These are phyloP conservation scores for Mycena rebaudengoi DNA, from an alignment of 768 basidiomycete species.

Conservation along the genomic window DNA sequence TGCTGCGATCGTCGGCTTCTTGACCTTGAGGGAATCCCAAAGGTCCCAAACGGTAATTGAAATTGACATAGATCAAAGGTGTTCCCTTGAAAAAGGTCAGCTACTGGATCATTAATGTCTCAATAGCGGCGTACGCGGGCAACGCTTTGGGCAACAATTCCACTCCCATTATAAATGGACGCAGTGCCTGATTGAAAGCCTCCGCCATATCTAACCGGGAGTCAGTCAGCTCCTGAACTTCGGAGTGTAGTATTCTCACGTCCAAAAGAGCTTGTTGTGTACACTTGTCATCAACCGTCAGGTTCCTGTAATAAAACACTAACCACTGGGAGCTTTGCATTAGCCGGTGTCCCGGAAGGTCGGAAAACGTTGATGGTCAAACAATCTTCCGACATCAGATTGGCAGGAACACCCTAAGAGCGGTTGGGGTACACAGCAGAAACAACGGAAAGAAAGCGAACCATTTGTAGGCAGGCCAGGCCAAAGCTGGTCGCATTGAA, in stretches of 20 bases:
- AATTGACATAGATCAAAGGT: slow-evolving; percentile 54
- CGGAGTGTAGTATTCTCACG: slow-evolving; percentile 34
- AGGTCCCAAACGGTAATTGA: slow-evolving; percentile 56
- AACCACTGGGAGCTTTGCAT: slow-evolving; percentile 46
- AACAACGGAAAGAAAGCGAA: neutral
- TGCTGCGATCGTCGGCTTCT: slow-evolving; percentile 41
- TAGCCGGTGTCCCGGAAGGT: slow-evolving; percentile 45
- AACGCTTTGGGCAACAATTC: slow-evolving; percentile 16
- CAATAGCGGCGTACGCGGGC: neutral
- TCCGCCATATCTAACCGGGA: slow-evolving; percentile 41
- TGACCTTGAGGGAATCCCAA: slow-evolving; percentile 53
- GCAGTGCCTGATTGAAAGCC: slow-evolving; percentile 55
- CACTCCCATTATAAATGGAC: slow-evolving; percentile 41
- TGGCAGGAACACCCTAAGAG: slow-evolving; percentile 42
- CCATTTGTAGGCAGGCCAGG: slow-evolving; percentile 27
- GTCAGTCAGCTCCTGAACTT: neutral
- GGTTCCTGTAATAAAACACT: neutral
- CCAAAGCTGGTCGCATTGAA: slow-evolving; percentile 42
- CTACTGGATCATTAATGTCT: neutral
- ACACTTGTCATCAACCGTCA: neutral
- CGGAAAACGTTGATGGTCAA: slow-evolving; percentile 66
- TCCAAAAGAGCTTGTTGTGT: slow-evolving; percentile 47
- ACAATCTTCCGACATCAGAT: slow-evolving; percentile 55
- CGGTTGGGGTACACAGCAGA: neutral
- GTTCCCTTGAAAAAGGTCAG: slow-evolving; percentile 27